phyloP scores from a whole-genome alignment of 2,329 filamentous ascomycete genomes.

The Tolypocladium tropicale region DNA sequence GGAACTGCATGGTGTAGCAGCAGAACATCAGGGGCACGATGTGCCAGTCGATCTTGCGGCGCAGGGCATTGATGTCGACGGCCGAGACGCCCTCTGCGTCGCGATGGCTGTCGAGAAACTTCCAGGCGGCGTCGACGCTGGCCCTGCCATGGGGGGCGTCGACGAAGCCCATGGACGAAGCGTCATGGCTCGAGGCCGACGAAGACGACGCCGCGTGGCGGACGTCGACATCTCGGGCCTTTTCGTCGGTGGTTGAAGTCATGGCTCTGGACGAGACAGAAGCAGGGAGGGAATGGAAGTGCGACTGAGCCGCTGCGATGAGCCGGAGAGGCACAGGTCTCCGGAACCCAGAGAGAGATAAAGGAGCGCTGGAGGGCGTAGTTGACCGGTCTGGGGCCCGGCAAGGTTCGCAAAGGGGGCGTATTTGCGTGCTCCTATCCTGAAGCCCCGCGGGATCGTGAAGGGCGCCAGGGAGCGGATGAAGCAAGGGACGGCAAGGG shows the following conservation, averaged over 20 bases:
- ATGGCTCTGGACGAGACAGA: conserved; percentile 5
- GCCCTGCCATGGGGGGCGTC: conserved; percentile 3
- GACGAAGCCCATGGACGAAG: background rate
- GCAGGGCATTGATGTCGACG: conserved; percentile 33
- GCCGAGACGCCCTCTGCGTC: conserved; percentile 20
- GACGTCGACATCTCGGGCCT: conserved; percentile 9
- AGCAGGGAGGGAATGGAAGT: background rate
- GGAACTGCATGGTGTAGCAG: conserved; percentile 52
- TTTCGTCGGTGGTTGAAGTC: conserved; percentile 14
- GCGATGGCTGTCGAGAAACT: conserved; percentile 31
- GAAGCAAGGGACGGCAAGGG: background rate
- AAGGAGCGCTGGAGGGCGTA: background rate
- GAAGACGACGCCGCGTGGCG: conserved; percentile 10
- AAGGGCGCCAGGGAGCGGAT: background rate
- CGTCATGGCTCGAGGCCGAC: conserved; percentile 9
- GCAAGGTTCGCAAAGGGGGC: background rate
- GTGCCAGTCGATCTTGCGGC: conserved; percentile 46
- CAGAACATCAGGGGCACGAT: conserved; percentile 53
- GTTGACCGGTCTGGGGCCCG: background rate
- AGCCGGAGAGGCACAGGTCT: too few relatives aligned
- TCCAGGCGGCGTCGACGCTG: conserved; percentile 34
- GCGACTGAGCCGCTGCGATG: background rate
- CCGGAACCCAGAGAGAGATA: too few relatives aligned
- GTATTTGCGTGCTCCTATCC: too few relatives aligned
- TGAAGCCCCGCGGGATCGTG: background rate